Evolutionary conservation across 257 asterid genomes (phyloP), one percentile per base, ranked within the genome.

Genomic region (Haberlea rhodopensis): DNA sequence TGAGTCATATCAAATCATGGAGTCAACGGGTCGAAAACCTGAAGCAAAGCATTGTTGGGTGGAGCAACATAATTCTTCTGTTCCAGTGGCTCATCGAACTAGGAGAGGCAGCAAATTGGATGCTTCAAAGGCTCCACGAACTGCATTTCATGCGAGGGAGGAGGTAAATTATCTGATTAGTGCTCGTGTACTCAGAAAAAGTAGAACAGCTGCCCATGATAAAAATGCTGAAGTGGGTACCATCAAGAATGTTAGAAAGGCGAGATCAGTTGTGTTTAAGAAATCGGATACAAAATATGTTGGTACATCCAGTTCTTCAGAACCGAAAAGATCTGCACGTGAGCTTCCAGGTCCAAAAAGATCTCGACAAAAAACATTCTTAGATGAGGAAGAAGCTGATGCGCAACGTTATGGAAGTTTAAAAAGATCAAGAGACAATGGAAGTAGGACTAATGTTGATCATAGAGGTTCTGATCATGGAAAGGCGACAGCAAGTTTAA

Each of bases 61-160:
- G 69, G 77, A 82, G 63, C 81, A 74, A 54, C 76, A 34, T 62
- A 79, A n/a, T 62, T 65, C 73, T 62, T 55, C 77, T 53, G 67
- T 75, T 2, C 89, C 98, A 59, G 78, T 83, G 71, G 87, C 91
- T 70, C 78, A 68, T 72, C 86, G 84, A 70, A 91, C 96, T 57
- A 78, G 90, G 87, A 76, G 66, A 32, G 70, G 68, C 32, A 21
- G 26, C 15, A 73, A 68, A 65, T 53, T 52, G 37, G 72, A 66
- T 63, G 60, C 46, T 46, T 69, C 68, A 63, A 75, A 76, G 70
- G 70, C 52, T 56, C 60, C 67, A 68, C 79, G 58, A 57, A 80
- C 62, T 64, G 58, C 74, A 4, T 60, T 43, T 26, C 69, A 59
- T 67, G 65, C 43, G 60, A 26, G 53, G 53, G 76, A 61, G 74